Evolutionary conservation across 2,329 filamentous ascomycete species (phyloP).

Genomic region (Fusarium nematophilum): DNA sequence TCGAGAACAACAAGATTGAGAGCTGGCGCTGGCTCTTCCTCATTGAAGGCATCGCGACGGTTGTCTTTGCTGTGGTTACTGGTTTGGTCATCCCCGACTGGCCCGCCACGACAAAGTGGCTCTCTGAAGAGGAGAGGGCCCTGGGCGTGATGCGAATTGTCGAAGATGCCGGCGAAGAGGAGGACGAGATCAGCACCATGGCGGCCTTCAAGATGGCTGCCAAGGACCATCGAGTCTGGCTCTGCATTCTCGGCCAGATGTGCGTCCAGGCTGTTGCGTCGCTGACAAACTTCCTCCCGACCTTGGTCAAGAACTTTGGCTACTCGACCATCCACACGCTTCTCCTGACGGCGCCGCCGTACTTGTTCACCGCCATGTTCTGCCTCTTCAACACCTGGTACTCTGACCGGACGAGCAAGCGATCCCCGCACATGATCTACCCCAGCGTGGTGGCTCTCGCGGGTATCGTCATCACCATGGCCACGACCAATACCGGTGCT

Average conservation of each 20-base stretch:
- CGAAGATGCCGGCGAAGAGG: slow-evolving; percentile 25
- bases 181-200: slow-evolving; percentile 34
- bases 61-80: slow-evolving; percentile 16
- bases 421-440: slow-evolving; percentile 31
- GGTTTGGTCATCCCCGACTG: slow-evolving; percentile 23
- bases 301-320: slow-evolving; percentile 45
- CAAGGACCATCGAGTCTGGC: slow-evolving; percentile 42
- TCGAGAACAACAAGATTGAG: slow-evolving; percentile 21
- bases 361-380: slow-evolving; percentile 44
- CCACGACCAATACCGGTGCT: slow-evolving; percentile 31
- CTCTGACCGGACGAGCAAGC: slow-evolving; percentile 42
- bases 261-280: slow-evolving; percentile 46
- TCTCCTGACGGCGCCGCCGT: slow-evolving; percentile 45
- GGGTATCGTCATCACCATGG: slow-evolving; percentile 29
- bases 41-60: slow-evolving; percentile 19
- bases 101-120: slow-evolving; percentile 24
- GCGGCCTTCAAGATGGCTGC: slow-evolving; percentile 43
- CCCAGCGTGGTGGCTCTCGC: slow-evolving; percentile 15
- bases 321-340: slow-evolving; percentile 43
- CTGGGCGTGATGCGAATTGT: slow-evolving; percentile 19
- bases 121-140: slow-evolving; percentile 18
- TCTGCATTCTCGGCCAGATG: slow-evolving; percentile 44
- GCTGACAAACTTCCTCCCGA: slow-evolving; percentile 48
- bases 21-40: slow-evolving; percentile 31
- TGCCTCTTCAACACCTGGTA: slow-evolving; percentile 46